Evolutionary conservation across 495 filamentous ascomycete genomes (phyloP), one percentile per base, ranked within the genome.

Genomic region (Acidiella bohemica): DNA sequence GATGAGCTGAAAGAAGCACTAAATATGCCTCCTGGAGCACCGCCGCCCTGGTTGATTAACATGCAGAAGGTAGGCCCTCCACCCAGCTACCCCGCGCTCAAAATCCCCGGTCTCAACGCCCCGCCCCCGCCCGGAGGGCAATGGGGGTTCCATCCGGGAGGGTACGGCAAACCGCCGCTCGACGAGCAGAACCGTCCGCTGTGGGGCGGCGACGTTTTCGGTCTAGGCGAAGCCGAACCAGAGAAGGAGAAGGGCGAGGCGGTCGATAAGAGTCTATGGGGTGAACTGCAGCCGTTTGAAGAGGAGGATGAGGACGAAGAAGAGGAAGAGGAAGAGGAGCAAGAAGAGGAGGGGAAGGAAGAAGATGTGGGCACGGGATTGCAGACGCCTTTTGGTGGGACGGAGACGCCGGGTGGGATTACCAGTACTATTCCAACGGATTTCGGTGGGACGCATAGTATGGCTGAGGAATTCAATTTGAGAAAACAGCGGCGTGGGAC

Each of bases 11-110:
- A 84, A 52, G 90, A 96, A 49, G 88, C 90, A 12, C 69, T 97
- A 2, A 90, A 83, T 55, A 97, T 97, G 60, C 81, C 86, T 20
- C 85, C 85, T 3, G 90, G 86, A 39, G 86, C 84, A 12, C 90
- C 90, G 14, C 88, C 90, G 13, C 90, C 90, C 20, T 97, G 90
- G 90, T 73, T 96, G 33, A 88, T 97, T 53, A 92, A 93, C 58
- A 84, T 92, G 60, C 90, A 97, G 56, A 76, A 87, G 49, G 83
- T 83, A 50, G 90, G 90, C 2, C 86, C 84, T 2, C 90, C 90
- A 0, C 88, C 90, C 7, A 86, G 81, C 6, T 97, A 97, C 59
- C 84, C 90, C 16, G 78, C 80, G 14, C 67, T 95, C 30, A 93
- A 88, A 55, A 86, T 97, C 35, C 82, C 90, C 5, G 90, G 90